A percentile compares a stretch with the other conserved stretches of the same genome.
Evolutionary conservation across 163 green algal species (phyloP).

Genomic region (Scenedesmus sp.): DNA sequence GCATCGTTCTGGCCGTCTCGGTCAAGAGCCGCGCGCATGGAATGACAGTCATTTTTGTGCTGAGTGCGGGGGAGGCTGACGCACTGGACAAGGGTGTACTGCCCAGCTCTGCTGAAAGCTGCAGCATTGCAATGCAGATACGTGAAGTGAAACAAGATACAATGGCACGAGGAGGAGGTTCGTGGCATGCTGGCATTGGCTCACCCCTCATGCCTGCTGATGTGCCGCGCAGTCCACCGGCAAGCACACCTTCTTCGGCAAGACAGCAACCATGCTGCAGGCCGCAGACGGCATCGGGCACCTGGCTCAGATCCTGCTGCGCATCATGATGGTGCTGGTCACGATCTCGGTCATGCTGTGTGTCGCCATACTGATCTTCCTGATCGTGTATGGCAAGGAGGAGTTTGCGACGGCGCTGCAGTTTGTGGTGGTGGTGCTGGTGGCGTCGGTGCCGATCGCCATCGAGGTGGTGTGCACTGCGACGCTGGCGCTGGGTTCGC

Average conservation of each 20-base stretch:
- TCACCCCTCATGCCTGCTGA: neutral
- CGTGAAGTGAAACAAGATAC: too few species aligned
- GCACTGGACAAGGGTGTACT: too few species aligned
- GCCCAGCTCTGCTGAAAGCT: too few species aligned
- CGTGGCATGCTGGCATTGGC: too few species aligned
- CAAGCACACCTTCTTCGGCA: slow-evolving; percentile 93
- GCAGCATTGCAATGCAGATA: too few species aligned
- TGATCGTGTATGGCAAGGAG: slow-evolving; percentile 54
- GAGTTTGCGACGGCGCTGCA: slow-evolving; percentile 53
- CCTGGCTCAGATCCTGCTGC: slow-evolving; percentile 79
- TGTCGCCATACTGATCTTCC: slow-evolving; percentile 66
- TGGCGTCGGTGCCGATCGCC: slow-evolving; percentile 89
- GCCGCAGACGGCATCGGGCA: slow-evolving; percentile 79
- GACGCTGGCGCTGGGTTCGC: slow-evolving; percentile 84
- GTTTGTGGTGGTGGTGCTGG: slow-evolving; percentile 81
- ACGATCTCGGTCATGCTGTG: slow-evolving; percentile 61
- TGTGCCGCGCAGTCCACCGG: slow-evolving; percentile 74
- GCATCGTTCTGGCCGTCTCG: neutral
- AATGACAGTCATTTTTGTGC: too few species aligned
- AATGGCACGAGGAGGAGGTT: too few species aligned
- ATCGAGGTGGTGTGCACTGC: slow-evolving; percentile 90
- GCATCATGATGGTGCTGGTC: slow-evolving; percentile 82
- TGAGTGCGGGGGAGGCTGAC: too few species aligned
- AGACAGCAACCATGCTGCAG: slow-evolving; percentile 88
- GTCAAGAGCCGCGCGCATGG: too few species aligned